Evolutionary conservation across 2,329 filamentous ascomycete species (phyloP), one percentile per base, ranked within the genome.

Genomic region (Clarireedia homoeocarpa): DNA sequence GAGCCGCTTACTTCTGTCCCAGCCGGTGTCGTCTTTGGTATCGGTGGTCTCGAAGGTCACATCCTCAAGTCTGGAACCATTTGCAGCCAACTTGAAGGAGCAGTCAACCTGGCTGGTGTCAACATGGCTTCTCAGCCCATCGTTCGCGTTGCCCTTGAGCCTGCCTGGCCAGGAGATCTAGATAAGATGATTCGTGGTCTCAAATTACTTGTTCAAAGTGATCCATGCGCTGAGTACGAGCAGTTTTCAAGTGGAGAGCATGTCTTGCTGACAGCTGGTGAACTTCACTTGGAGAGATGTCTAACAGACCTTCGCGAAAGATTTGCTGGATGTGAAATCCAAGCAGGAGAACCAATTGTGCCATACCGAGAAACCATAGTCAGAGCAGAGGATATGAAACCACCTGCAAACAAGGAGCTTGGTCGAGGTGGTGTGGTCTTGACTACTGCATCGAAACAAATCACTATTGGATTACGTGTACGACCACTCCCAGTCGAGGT

Each of bases 51-150:
- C 1, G 91, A 94, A 67, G 92, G 91, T 15, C 86, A 92, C 59
- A 86, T 99, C n/a, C 78, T 99, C 54, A 99, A 99, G 71, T 95
- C 91, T 1, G 94, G 91, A 12, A 99, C 94, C 0, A 77, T 99
- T 3, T 96, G 91, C 74, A 95, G 89, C 61, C 87, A 88, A 61
- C 75, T 95, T 0, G 86, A 90, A 49, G 94, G 94, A 15, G 85
- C 89, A 6, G 84, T 95, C 64, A 99, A 99, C 72, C 75, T 99
- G 52, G 94, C 91, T 0, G 92, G 92, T 61, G 84, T 97, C 7
- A 83, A 78, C 15, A 84, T 91, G 71, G 83, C 83, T 34, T 88
- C 87, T 4, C 87, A 92, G 53, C 94, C 94, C 1, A 99, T 99
- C 61, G 94, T 99, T 5, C 87, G 94, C 51, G 92, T 99, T 20